Evolutionary conservation across 2,329 filamentous ascomycete genomes (phyloP).

Genomic region (Lecanicillium sp.): DNA sequence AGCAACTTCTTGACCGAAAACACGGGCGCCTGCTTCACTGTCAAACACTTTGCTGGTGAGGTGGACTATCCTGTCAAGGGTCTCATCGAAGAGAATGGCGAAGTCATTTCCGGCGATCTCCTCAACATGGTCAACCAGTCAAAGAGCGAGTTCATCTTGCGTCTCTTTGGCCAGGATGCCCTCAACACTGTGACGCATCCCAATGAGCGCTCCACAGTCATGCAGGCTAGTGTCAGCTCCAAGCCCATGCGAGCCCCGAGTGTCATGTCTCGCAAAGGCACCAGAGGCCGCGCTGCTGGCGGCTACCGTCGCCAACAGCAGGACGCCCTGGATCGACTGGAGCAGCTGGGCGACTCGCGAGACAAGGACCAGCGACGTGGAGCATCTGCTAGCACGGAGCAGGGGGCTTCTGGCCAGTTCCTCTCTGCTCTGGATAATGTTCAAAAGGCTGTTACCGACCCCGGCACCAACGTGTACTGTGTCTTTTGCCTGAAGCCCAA

Average conservation of each 20-base stretch:
- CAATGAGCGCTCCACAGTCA: conserved; percentile 79
- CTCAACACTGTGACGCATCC: conserved; percentile 91
- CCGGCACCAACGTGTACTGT: conserved; percentile 88
- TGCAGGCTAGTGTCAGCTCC: conserved; percentile 93
- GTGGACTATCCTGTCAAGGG: conserved; percentile 88
- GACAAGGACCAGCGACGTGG: conserved; percentile 30
- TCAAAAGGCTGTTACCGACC: conserved; percentile 73
- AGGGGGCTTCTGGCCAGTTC: conserved; percentile 90
- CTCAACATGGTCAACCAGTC: conserved; percentile 89
- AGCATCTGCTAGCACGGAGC: conserved; percentile 48
- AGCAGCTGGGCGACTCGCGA: conserved; percentile 40
- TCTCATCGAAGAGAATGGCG: conserved; percentile 89
- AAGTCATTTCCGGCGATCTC: conserved; percentile 90
- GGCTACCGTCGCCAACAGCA: conserved; percentile 29
- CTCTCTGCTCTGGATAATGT: conserved; percentile 84
- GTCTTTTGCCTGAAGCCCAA: conserved; percentile 97
- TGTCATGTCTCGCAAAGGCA: conserved; percentile 74
- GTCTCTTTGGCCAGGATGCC: conserved; percentile 93
- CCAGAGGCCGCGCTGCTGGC: conserved; percentile 28
- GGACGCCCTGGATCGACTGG: conserved; percentile 38
- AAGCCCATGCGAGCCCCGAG: conserved; percentile 90
- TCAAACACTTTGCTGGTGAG: conserved; percentile 93
- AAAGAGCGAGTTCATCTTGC: conserved; percentile 79
- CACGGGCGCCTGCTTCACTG: conserved; percentile 71
- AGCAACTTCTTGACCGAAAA: conserved; percentile 88